phyloP scores from a whole-genome alignment of 768 basidiomycete species.

The Crucibulum laeve region DNA sequence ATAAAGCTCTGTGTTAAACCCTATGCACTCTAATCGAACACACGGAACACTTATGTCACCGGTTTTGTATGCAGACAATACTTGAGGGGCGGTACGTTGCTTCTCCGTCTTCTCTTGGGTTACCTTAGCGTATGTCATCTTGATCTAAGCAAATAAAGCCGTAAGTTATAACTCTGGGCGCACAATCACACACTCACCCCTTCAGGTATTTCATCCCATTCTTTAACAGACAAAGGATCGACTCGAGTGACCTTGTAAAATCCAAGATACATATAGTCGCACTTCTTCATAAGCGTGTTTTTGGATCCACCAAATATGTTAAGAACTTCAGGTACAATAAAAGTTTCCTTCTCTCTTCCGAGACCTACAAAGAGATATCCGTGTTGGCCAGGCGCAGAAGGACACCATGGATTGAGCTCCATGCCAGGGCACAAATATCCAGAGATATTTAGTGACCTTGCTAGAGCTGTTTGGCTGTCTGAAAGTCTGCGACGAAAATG shows the following conservation, averaged over 20 bases:
- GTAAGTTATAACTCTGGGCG: not conserved
- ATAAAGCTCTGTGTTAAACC: constrained; percentile 38
- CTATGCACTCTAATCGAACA: constrained; percentile 40
- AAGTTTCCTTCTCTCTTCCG: constrained; percentile 38
- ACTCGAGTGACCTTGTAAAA: constrained; percentile 39
- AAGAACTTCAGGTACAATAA: constrained; percentile 31
- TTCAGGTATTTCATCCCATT: constrained; percentile 39
- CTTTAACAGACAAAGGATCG: constrained; percentile 33
- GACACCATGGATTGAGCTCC: constrained; percentile 53
- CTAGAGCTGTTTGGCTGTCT: constrained; percentile 19
- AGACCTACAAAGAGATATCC: constrained; percentile 56
- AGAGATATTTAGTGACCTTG: constrained; percentile 24
- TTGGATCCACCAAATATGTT: constrained; percentile 44
- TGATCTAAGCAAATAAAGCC: constrained; percentile 17
- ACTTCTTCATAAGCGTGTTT: constrained; percentile 14
- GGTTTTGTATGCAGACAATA: constrained; percentile 37
- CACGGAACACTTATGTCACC: constrained; percentile 43
- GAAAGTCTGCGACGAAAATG: constrained; percentile 16
- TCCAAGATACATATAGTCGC: constrained; percentile 42
- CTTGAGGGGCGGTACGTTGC: constrained; percentile 23
- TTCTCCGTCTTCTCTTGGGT: constrained; percentile 36
- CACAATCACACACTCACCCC: constrained; percentile 25
- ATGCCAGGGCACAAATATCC: constrained; percentile 47
- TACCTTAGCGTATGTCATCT: constrained; percentile 29
- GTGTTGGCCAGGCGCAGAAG: constrained; percentile 40